Percentiles rank a stretch among this genome's conserved stretches.
Conservation (phyloP, 208 protist species). For the Trypanosoma melophagium region DNA sequence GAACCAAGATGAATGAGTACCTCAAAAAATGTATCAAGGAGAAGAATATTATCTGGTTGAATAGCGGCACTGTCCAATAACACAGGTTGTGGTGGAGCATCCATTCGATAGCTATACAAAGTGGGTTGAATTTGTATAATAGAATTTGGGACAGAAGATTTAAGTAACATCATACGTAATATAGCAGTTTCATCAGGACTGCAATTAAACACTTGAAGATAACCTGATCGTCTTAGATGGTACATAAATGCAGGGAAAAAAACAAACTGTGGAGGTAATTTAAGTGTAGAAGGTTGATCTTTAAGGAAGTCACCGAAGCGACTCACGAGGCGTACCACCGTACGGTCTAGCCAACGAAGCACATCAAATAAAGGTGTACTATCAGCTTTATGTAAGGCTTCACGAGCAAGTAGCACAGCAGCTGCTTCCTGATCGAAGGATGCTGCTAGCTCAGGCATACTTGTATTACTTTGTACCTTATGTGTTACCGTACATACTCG, state of each 20-base stretch:
- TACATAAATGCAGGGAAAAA: conserved; percentile 99
- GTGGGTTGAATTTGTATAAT: conserved; percentile 99
- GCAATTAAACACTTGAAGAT: conserved; percentile 97
- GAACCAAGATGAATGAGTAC: conserved; percentile 97
- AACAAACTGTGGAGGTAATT: conserved; percentile 91
- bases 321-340: conserved; percentile 96
- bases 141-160: conserved; percentile 93
- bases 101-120: conserved; percentile 95
- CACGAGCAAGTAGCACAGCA: conserved; percentile 96
- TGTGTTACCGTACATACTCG: conserved; percentile 89
- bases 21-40: conserved; percentile 99
- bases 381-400: conserved; percentile 96
- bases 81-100: conserved; percentile 86
- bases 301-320: conserved; percentile 94
- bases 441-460: conserved; percentile 60
- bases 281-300: conserved; percentile 90
- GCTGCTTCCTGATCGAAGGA: conserved; percentile 98
- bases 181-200: conserved; percentile 98
- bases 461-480: conserved; percentile 44
- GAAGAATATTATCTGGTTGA: conserved; percentile 93
- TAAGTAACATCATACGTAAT: conserved; percentile 94
- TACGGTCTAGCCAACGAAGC: conserved; percentile 98
- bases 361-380: conserved; percentile 96
- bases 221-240: conserved; percentile 96
- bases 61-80: conserved; percentile 91